These are phyloP conservation scores for Holtermannia corniformis DNA, from an alignment of 768 basidiomycete species.

Conservation along the genomic window DNA sequence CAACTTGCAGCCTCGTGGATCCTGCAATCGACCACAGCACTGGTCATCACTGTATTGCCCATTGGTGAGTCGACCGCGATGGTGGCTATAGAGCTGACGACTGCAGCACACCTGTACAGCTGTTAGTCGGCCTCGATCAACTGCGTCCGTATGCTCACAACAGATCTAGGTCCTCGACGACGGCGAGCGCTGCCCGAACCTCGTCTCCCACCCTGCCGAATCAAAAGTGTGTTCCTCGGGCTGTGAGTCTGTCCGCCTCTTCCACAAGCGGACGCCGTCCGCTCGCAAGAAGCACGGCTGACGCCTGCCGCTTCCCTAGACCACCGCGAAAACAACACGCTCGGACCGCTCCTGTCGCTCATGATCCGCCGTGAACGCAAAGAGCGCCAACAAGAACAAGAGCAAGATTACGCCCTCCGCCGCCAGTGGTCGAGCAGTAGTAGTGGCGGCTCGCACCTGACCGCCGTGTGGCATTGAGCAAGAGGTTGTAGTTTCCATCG, in stretches of 20 bases:
- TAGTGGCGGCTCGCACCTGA: too few species aligned
- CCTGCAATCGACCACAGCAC: neutral
- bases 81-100: neutral
- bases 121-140: neutral
- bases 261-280: neutral
- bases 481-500: too few species aligned
- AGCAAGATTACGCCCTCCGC: too few species aligned
- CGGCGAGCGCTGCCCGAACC: neutral
- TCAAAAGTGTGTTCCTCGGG: neutral
- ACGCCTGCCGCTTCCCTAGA: neutral
- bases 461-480: too few species aligned
- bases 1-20: neutral
- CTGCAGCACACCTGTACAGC: neutral
- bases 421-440: too few species aligned
- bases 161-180: neutral
- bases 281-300: neutral
- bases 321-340: neutral
- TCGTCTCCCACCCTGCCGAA: neutral
- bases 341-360: neutral
- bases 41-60: neutral
- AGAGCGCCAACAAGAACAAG: neutral
- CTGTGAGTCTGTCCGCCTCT: neutral
- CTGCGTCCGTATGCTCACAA: neutral
- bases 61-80: neutral
- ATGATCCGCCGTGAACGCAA: neutral